Conservation (phyloP, 371 early-diverging fungal genomes). For the Catenaria anguillulae region DNA sequence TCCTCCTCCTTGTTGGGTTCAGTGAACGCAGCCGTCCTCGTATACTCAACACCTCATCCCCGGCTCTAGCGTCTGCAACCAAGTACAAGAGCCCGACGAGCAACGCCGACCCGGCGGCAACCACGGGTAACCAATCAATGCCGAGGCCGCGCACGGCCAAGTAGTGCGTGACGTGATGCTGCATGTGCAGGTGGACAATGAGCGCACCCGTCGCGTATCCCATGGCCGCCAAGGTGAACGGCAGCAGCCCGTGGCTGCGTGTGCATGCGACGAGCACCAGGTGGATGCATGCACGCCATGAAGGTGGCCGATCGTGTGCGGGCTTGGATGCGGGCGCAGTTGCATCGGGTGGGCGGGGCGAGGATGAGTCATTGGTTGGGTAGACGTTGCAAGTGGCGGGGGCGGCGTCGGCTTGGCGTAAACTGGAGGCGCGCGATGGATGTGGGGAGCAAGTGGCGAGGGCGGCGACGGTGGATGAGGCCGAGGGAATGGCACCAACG, state of each 20-base stretch:
- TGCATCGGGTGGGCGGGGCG: no score
- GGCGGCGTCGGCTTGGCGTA: no score
- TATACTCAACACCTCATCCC: background rate
- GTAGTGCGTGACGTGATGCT: slow-evolving; percentile 3
- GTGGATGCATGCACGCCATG: no score
- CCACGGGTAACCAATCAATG: background rate
- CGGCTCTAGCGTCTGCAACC: background rate
- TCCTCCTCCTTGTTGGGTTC: no score
- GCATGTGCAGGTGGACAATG: background rate
- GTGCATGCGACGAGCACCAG: background rate
- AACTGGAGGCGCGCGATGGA: no score
- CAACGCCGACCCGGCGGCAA: background rate
- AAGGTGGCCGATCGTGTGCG: no score
- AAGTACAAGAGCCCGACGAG: background rate
- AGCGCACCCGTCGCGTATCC: background rate
- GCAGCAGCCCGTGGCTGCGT: background rate
- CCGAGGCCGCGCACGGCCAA: background rate
- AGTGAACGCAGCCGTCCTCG: background rate
- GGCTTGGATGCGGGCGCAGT: no score
- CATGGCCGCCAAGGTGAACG: background rate
- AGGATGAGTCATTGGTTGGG: no score
- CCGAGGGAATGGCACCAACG: no score
- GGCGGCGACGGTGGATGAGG: no score
- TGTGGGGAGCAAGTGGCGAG: no score
- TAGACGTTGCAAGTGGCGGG: no score